Percentiles rank a stretch among this genome's conserved stretches.
These are phyloP conservation scores for Hebeloma cylindrosporum DNA, from an alignment of 768 basidiomycete species.

Conservation along the genomic window DNA sequence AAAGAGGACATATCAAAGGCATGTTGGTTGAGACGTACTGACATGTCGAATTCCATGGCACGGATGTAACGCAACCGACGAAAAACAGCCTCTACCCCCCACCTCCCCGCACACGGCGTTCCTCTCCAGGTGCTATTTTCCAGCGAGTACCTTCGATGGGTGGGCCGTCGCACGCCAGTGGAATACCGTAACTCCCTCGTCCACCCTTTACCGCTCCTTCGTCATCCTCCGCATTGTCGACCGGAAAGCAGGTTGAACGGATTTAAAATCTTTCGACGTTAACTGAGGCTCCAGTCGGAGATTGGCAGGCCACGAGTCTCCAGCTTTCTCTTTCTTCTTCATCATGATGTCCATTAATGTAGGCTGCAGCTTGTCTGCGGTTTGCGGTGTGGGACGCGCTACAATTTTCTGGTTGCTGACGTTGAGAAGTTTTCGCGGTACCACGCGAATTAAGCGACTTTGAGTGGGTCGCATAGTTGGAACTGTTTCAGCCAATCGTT, in stretches of 20 bases:
- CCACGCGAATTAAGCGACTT: conserved; percentile 35
- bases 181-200: background rate
- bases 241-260: conserved; percentile 38
- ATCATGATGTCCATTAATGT: conserved; percentile 38
- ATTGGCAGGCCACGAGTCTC: conserved; percentile 43
- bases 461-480: conserved; percentile 37
- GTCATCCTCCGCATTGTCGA: conserved; percentile 40
- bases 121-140: background rate
- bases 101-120: too few relatives aligned
- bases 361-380: conserved; percentile 32
- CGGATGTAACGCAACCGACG: too few relatives aligned
- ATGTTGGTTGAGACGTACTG: too few relatives aligned
- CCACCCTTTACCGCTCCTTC: conserved; percentile 37
- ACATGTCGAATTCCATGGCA: too few relatives aligned
- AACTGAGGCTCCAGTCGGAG: conserved; percentile 45
- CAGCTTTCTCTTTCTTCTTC: conserved; percentile 33
- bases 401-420: conserved; percentile 30
- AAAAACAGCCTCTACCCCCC: too few relatives aligned
- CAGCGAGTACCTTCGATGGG: background rate
- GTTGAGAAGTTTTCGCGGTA: conserved; percentile 35
- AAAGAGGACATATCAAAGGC: too few relatives aligned
- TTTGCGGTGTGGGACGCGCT: conserved; percentile 34
- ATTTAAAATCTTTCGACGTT: conserved; percentile 39
- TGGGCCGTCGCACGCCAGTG: background rate
- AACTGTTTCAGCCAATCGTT: background rate